Evolutionary conservation across 768 basidiomycete species (phyloP).

Genomic region (Tulasnella calospora): DNA sequence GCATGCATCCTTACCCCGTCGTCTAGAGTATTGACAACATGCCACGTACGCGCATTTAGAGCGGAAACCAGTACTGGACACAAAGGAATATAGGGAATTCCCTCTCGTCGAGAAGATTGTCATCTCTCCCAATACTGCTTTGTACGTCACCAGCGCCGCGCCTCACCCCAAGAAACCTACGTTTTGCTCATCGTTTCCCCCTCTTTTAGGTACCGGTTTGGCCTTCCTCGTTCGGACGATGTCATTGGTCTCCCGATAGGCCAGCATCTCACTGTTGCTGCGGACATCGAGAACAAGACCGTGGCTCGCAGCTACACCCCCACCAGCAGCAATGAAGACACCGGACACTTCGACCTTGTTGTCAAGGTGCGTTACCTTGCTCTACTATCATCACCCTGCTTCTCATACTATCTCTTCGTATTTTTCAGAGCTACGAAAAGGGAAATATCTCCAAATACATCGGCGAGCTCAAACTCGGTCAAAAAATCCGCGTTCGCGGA

Average conservation of each 20-base stretch:
- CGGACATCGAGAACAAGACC: conserved; percentile 87
- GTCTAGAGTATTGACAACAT: too few species aligned
- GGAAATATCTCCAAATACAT: conserved; percentile 94
- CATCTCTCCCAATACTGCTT: conserved; percentile 92
- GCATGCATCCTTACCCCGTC: too few species aligned
- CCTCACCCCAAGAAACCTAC: neutral
- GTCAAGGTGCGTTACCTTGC: conserved; percentile 67
- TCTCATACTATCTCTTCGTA: neutral
- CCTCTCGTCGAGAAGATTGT: conserved; percentile 72
- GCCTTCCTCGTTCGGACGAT: conserved; percentile 65
- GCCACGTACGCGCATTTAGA: conserved; percentile 43
- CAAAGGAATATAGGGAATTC: conserved; percentile 75
- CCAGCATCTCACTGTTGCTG: conserved; percentile 89
- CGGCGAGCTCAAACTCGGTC: conserved; percentile 74
- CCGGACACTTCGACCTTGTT: conserved; percentile 90
- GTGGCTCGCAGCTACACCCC: conserved; percentile 93
- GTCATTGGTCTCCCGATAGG: conserved; percentile 91
- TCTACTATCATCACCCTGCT: neutral
- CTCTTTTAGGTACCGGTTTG: conserved; percentile 77
- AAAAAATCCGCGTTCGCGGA: conserved; percentile 86
- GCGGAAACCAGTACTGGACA: conserved; percentile 65
- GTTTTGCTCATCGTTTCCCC: conserved; percentile 15
- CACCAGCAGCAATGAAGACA: conserved; percentile 87
- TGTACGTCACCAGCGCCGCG: conserved; percentile 47
- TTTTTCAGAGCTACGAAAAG: conserved; percentile 79